These are phyloP conservation scores for Candida sp. DNA, from an alignment of 1,139 yeast species.

Conservation along the genomic window DNA sequence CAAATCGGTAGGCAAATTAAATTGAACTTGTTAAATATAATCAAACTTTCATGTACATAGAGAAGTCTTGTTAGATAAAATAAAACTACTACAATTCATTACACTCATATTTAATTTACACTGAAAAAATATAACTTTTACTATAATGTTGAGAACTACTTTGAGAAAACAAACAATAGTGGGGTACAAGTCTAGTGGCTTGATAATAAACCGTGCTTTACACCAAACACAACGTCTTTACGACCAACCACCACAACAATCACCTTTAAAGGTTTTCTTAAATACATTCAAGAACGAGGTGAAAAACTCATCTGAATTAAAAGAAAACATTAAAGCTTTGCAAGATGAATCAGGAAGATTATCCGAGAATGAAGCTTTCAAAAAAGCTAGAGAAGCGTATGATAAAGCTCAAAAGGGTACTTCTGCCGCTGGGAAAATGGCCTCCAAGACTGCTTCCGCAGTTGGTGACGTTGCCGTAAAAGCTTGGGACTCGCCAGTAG, in stretches of 20 bases:
- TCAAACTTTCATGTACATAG: neutral
- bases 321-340: constrained; percentile 88
- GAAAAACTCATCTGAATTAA: constrained; percentile 85
- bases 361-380: constrained; percentile 93
- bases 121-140: too few relatives aligned
- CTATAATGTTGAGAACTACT: neutral
- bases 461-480: constrained; percentile 86
- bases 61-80: neutral
- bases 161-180: neutral
- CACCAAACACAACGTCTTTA: neutral
- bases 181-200: neutral
- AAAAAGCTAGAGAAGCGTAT: constrained; percentile 90
- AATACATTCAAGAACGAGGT: constrained; percentile 92
- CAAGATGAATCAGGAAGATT: constrained; percentile 96
- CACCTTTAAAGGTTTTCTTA: constrained; percentile 90
- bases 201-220: constrained; percentile 1
- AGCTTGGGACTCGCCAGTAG: constrained; percentile 97
- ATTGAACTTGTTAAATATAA: neutral
- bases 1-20: neutral
- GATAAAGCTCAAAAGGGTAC: constrained; percentile 79
- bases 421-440: constrained; percentile 80
- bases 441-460: constrained; percentile 89
- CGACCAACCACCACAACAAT: constrained; percentile 38
- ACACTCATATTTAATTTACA: too few relatives aligned
- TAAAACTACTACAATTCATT: neutral